Evolutionary conservation across 2,329 filamentous ascomycete genomes (phyloP).

Genomic region (Incumbomyces lentus): DNA sequence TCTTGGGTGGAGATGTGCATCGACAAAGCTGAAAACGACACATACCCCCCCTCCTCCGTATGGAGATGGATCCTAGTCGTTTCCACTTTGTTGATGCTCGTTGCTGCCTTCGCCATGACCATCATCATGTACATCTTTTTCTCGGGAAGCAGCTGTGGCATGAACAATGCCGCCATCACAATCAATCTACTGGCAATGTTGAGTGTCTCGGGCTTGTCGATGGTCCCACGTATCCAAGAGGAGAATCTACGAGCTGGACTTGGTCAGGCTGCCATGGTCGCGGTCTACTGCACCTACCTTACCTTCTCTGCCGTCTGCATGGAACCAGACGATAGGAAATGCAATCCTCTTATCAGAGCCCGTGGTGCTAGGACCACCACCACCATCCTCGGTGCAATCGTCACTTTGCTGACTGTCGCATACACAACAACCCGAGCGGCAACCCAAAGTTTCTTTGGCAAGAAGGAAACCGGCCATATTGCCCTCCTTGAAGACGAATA

Average conservation of each 20-base stretch:
- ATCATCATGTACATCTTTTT: constrained; percentile 98
- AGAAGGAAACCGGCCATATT: constrained; percentile 32
- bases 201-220: constrained; percentile 68
- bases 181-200: constrained; percentile 82
- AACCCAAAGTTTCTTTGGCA: constrained; percentile 49
- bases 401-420: constrained; percentile 92
- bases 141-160: constrained; percentile 65
- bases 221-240: constrained; percentile 83
- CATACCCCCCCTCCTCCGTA: constrained; percentile 55
- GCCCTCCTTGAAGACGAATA: constrained; percentile 56
- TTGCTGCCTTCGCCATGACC: constrained; percentile 84
- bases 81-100: constrained; percentile 87
- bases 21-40: constrained; percentile 69
- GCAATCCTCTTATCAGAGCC: constrained; percentile 80
- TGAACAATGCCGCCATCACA: constrained; percentile 95
- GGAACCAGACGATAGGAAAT: constrained; percentile 89
- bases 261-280: constrained; percentile 95
- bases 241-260: constrained; percentile 87
- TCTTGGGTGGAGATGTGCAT: constrained; percentile 96
- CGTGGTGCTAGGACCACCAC: constrained; percentile 82
- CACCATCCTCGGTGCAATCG: constrained; percentile 82
- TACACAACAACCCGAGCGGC: constrained; percentile 96
- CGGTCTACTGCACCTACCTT: constrained; percentile 95
- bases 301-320: constrained; percentile 98
- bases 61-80: constrained; percentile 86